Evolutionary conservation across 352 stramenopile genomes (phyloP), one percentile per base, ranked within the genome.

Genomic region (Globisporangium recalcitrans): DNA sequence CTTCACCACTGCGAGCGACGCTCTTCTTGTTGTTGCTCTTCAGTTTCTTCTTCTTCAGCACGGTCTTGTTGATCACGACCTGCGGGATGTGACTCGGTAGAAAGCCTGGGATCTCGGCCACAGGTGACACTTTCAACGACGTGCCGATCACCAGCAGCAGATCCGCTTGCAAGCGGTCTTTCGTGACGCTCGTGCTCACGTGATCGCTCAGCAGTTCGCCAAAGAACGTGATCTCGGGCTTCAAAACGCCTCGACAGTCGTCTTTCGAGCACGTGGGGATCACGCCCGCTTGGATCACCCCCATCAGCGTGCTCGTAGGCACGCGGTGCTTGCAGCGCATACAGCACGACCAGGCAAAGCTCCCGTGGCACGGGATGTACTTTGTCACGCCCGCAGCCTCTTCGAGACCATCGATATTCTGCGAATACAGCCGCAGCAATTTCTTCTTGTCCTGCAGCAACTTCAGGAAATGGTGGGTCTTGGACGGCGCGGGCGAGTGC

Each of bases 391-490:
- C 96, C 1, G 96, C 96, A 10, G 79, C 65, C 48, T 87, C 63
- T 68, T 99, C 97, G 34, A 99, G 70, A 0, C 90, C 96, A 70
- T 99, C 97, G 70, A 99, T 99, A 71, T 99, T 99, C 71, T 99
- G 96, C 32, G 96, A 98, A 68, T 98, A 99, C 32, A 97, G 75
- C 3, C 95, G 80, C 61, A 98, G 68, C 34, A 99, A 69, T 60
- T 97, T 96, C 24, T 88, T 79, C 64, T 96, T 88, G 63, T 96
- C 80, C 68, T 98, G 74, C 46, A 99, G 70, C 44, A 93, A 60
- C 24, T 85, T 93, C 10, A 99, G 76, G 62, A 99, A 99, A n/a
- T 78, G 76, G 77, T 99, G 97, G 11, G 97, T 98, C 7, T 85
- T 68, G 1, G 95, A 99, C 24, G 96, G 97, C 26, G 78, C 69